Base-by-base conservation (phyloP, 2,329 filamentous ascomycete genomes). In the Aureobasidium sp. region DNA sequence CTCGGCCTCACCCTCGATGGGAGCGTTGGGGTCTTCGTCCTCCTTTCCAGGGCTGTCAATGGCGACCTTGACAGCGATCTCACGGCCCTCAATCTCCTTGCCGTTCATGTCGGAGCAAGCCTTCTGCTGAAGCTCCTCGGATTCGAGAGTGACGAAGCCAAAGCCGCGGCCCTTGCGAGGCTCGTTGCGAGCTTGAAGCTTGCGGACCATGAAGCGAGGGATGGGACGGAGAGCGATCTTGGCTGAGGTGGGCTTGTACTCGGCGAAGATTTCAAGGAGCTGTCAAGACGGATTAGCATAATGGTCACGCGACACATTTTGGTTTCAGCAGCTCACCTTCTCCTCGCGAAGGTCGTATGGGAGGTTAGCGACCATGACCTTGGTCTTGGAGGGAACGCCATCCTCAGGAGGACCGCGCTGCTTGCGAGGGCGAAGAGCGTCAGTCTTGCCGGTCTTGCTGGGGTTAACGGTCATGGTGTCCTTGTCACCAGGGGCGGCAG, bases 131-230 rank as follows among this genome's bases (percentile, higher is more conserved):
- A 93, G 79, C 79, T 96, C 92, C 83, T 99, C 93, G 19, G 91
- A 95, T 66, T 88, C 89, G 65, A 99, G 87, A 64, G 91, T 97
- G 66, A 99, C 94, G 77, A 99, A 99, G 68, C 94, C 94, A 76
- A 99, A 99, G 68, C 94, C 94, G 82, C 94, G 94, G 65, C 94
- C 94, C 88, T 99, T 99, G 82, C 94, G 94, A 71, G 93, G 87
- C 82, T 99, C 94, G 74, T 92, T 92, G 75, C 94, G 93, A 72
- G 93, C 92, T 81, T 96, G 92, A 66, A 99, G 90, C 85, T 99
- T 99, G 88, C 97, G 97, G 80, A 99, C 94, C 94, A 99, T 99
- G 83, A 97, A 99, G 72, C 93, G 92, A 70, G 94, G 94, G 69
- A 99, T 99, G 58, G 94, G 94, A 71, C 94, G 93, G 70, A 99